Conservation (phyloP, 768 basidiomycete genomes). For the Boletus insuetus region DNA sequence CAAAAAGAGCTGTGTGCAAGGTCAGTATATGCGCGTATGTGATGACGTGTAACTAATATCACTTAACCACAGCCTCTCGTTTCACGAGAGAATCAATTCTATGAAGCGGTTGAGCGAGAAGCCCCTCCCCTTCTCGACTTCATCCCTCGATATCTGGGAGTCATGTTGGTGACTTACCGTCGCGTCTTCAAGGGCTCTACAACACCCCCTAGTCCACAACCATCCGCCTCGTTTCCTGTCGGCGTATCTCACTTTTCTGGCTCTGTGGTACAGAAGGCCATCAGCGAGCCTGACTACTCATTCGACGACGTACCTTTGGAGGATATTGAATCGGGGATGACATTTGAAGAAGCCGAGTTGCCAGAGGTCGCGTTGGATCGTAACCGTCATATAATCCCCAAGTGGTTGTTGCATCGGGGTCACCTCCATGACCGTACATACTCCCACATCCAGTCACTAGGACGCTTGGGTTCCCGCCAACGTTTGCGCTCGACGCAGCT, state of each 20-base stretch:
- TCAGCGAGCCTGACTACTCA: constrained; percentile 23
- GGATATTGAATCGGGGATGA: constrained; percentile 40
- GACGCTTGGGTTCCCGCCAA: constrained; percentile 30
- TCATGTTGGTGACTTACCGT: constrained; percentile 97
- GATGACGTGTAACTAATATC: constrained; percentile 11
- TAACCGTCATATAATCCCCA: constrained; percentile 94
- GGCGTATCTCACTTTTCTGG: constrained; percentile 22
- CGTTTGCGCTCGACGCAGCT: constrained; percentile 43
- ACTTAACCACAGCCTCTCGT: constrained; percentile 73
- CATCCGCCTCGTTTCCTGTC: constrained; percentile 12
- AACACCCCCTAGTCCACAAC: constrained; percentile 21
- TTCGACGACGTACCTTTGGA: constrained; percentile 1
- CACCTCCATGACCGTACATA: constrained; percentile 47
- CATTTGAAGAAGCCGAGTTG: constrained; percentile 70
- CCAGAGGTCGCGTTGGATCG: constrained; percentile 92
- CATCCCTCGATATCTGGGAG: constrained; percentile 97
- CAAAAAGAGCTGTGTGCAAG: constrained; percentile 97
- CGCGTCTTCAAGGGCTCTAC: constrained; percentile 53
- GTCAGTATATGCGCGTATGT: constrained; percentile 43
- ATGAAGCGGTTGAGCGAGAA: constrained; percentile 93
- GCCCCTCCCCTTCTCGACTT: constrained; percentile 90
- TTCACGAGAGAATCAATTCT: constrained; percentile 95
- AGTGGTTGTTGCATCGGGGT: constrained; percentile 73
- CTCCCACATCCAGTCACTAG: constrained; percentile 39
- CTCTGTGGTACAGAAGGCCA: constrained; percentile 28